Base-by-base conservation (phyloP, 2,329 filamentous ascomycete genomes). In the Claviceps cyperi region DNA sequence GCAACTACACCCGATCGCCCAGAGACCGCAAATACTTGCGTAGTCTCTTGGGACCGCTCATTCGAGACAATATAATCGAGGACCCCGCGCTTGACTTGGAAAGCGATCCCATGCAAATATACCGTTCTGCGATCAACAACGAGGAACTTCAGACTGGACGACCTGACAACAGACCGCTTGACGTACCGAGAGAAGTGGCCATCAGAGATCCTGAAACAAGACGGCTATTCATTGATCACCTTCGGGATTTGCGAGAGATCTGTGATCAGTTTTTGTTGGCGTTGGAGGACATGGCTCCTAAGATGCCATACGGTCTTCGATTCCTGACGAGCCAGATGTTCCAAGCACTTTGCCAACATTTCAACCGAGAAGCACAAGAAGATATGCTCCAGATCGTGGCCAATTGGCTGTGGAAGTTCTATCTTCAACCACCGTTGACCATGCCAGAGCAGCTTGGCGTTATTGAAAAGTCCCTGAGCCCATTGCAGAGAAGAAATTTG, bases 31-130 rank as follows among this genome's bases (percentile, higher is more conserved):
- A 95, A 60, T 98, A 89, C 65, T 75, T 97, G 58, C 83, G 90
- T 53, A 87, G 94, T 56, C 73, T 96, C 1, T 72, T 97, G 4
- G 88, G 89, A 0, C 82, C 86, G 1, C 68, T 98, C 46, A 84
- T 98, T 57, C 84, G 86, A 54, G 86, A 94, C 62, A 91, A 92
- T 61, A 89, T 98, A 59, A 83, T 97, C 50, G 92, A 95, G 50
- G 92, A 96, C 57, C 83, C 89, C 13, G 84, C 83, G 5, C 73
- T 98, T 36, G 91, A 98, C 63, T 74, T 98, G 24, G 92, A 98
- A 67, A 96, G 91, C 63, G 92, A 98, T 61, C 92, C 92, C 0
- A 84, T 97, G 73, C 91, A 97, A 59, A 98, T 98, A 51, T 97
- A 98, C 67, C 81, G 86, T 41, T 92, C 89, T 5, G 83, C 88